A percentile compares a stretch with the other conserved stretches of the same genome.
Evolutionary conservation across 352 stramenopile species (phyloP).

Genomic region (Phytophthora nicotianae): DNA sequence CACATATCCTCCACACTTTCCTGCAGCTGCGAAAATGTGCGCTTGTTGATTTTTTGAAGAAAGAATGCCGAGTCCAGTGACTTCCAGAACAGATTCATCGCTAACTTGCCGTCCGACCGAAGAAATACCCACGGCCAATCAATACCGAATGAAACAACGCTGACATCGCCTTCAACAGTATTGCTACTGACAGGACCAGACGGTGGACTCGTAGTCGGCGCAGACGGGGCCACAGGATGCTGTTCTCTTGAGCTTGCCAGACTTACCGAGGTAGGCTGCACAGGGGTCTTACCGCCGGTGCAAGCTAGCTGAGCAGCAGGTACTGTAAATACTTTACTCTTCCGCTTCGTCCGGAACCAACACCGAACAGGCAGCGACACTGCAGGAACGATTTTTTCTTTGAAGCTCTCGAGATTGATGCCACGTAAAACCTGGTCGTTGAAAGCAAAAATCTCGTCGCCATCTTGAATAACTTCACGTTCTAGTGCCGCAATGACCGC

Average conservation of each 20-base stretch:
- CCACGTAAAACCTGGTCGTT: slow-evolving; percentile 58
- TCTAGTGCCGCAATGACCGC: slow-evolving; percentile 51
- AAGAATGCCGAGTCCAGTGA: slow-evolving; percentile 77
- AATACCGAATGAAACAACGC: slow-evolving; percentile 33
- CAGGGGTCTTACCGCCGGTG: background rate
- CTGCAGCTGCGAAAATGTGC: slow-evolving; percentile 38
- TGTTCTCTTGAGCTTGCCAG: slow-evolving; percentile 2
- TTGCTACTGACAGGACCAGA: background rate
- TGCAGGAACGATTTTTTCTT: slow-evolving; percentile 44
- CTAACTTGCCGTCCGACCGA: slow-evolving; percentile 81
- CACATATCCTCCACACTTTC: slow-evolving; percentile 40
- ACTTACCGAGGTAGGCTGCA: background rate
- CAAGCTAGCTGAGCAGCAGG: background rate
- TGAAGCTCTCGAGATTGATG: slow-evolving; percentile 22
- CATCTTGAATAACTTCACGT: slow-evolving; percentile 56
- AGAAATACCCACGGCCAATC: slow-evolving; percentile 87
- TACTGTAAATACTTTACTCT: slow-evolving; percentile 12
- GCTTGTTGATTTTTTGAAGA: slow-evolving; percentile 49
- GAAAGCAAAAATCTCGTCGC: slow-evolving; percentile 68
- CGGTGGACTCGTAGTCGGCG: background rate
- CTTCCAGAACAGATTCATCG: slow-evolving; percentile 86
- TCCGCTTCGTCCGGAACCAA: slow-evolving; percentile 63
- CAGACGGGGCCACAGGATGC: background rate
- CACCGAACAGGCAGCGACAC: slow-evolving; percentile 50
- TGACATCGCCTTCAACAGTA: slow-evolving; percentile 13